Conservation (phyloP, 805 yeast genomes). For the Wickerhamiella alocasiicola region DNA sequence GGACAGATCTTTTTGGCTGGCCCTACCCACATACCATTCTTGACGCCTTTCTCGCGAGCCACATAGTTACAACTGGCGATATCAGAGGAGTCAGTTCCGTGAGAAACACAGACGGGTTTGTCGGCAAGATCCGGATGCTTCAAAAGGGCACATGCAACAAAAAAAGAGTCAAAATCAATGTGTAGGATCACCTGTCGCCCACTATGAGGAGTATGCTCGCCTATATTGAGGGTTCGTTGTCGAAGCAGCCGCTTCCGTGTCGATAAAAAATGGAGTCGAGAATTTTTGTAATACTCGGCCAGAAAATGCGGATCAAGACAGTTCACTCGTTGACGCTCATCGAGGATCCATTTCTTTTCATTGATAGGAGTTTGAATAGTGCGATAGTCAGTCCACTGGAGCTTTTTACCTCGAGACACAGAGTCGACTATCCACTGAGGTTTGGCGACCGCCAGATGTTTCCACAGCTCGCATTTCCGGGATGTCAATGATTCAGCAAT, state of each 20-base stretch:
- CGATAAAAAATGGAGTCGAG: conserved; percentile 80
- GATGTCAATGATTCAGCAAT: conserved; percentile 72
- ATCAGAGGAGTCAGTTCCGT: conserved; percentile 44
- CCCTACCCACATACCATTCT: conserved; percentile 83
- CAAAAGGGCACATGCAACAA: conserved; percentile 71
- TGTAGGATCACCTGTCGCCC: conserved; percentile 41
- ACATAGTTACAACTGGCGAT: conserved; percentile 85
- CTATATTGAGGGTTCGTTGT: conserved; percentile 26
- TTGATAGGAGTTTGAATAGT: conserved; percentile 20
- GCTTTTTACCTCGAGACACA: conserved; percentile 34
- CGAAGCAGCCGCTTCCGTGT: conserved; percentile 72
- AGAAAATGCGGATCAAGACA: conserved; percentile 68
- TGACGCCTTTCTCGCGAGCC: conserved; percentile 67
- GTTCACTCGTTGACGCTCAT: conserved; percentile 16
- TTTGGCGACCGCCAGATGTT: conserved; percentile 57
- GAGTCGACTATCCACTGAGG: conserved; percentile 76
- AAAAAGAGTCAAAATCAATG: conserved; percentile 88
- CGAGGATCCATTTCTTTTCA: conserved; percentile 14
- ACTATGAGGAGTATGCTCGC: conserved; percentile 6
- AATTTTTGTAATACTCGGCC: conserved; percentile 56
- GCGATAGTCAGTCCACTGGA: conserved; percentile 65
- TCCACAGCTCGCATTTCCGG: conserved; percentile 52
- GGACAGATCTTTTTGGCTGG: conserved; percentile 59
- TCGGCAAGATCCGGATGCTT: conserved; percentile 42
- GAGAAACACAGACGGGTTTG: conserved; percentile 51